phyloP scores from a whole-genome alignment of 768 basidiomycete species.

The Leccinum sublutescens region DNA sequence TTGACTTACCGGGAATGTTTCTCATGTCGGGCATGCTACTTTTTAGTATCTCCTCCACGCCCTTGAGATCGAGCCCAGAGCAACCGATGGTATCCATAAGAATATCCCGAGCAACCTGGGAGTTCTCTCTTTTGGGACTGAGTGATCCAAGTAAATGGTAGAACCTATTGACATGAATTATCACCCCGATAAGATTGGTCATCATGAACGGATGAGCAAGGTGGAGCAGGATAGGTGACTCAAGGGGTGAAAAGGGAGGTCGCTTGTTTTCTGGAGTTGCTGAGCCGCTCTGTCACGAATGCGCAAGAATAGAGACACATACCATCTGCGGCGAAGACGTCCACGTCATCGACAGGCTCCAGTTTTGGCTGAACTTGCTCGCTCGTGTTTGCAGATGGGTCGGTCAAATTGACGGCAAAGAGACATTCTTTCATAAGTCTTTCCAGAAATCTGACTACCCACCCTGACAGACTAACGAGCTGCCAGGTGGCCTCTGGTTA shows the following conservation, averaged over 20 bases:
- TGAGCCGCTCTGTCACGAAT: slow-evolving; percentile 40
- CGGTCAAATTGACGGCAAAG: slow-evolving; percentile 30
- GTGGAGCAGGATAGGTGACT: slow-evolving; percentile 50
- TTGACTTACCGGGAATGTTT: slow-evolving; percentile 26
- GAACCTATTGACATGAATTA: slow-evolving; percentile 59
- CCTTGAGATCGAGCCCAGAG: slow-evolving; percentile 62
- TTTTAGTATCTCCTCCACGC: slow-evolving; percentile 48
- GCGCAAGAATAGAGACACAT: slow-evolving; percentile 21
- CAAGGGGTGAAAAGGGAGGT: slow-evolving; percentile 23
- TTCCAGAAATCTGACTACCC: slow-evolving; percentile 62
- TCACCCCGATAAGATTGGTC: slow-evolving; percentile 45
- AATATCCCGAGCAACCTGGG: slow-evolving; percentile 61
- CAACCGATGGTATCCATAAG: slow-evolving; percentile 61
- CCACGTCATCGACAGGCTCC: slow-evolving; percentile 28
- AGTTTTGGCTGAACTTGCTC: slow-evolving; percentile 19
- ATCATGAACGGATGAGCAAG: slow-evolving; percentile 62
- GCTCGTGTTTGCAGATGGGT: slow-evolving; percentile 9
- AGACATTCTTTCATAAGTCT: slow-evolving; percentile 56
- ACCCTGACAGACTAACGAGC: slow-evolving; percentile 57
- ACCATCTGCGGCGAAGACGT: slow-evolving; percentile 28
- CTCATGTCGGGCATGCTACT: slow-evolving; percentile 29
- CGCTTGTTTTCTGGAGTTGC: slow-evolving; percentile 26
- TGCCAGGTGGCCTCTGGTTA: slow-evolving; percentile 69
- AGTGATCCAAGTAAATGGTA: slow-evolving; percentile 51
- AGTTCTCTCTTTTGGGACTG: slow-evolving; percentile 56